phyloP scores from a whole-genome alignment of 768 basidiomycete genomes.

The Phlebiopsis flavidoalba region DNA sequence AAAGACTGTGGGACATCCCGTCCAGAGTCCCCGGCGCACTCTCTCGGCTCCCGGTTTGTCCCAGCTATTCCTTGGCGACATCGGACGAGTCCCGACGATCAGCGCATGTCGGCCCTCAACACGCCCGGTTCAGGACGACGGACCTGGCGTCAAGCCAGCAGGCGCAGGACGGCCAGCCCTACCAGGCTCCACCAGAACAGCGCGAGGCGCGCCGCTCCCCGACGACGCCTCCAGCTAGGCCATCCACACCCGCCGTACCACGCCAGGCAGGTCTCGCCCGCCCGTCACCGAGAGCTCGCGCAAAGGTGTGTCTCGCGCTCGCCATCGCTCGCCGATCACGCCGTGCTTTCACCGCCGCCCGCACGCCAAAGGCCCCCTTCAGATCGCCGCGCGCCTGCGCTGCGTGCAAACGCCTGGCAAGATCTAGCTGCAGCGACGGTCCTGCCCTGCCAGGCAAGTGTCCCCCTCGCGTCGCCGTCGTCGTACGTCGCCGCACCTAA shows the following conservation, averaged over 20 bases:
- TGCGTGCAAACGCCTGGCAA: constrained; percentile 80
- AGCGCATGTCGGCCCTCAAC: constrained; percentile 73
- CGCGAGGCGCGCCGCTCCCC: constrained; percentile 17
- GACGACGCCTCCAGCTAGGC: constrained; percentile 33
- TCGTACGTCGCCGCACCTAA: not conserved
- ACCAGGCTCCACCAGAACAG: constrained; percentile 39
- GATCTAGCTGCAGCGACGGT: constrained; percentile 79
- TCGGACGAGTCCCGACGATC: constrained; percentile 31
- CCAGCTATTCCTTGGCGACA: constrained; percentile 1
- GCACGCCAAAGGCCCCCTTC: constrained; percentile 78
- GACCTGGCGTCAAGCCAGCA: constrained; percentile 8
- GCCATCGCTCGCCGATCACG: not conserved
- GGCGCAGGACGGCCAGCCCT: constrained; percentile 53
- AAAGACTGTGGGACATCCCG: too few species aligned
- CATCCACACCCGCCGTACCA: constrained; percentile 20
- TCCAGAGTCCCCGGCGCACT: too few species aligned
- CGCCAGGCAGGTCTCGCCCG: constrained; percentile 15
- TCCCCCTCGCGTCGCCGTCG: not conserved
- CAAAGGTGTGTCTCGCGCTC: constrained; percentile 48
- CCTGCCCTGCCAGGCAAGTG: constrained; percentile 72
- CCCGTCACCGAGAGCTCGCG: constrained; percentile 31
- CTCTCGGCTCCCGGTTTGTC: not conserved
- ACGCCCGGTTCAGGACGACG: constrained; percentile 62
- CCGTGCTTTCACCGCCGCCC: constrained; percentile 15
- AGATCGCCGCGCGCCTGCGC: constrained; percentile 76